Evolutionary conservation across 2,329 filamentous ascomycete genomes (phyloP).

Genomic region (Aspergillus thermomutatus): DNA sequence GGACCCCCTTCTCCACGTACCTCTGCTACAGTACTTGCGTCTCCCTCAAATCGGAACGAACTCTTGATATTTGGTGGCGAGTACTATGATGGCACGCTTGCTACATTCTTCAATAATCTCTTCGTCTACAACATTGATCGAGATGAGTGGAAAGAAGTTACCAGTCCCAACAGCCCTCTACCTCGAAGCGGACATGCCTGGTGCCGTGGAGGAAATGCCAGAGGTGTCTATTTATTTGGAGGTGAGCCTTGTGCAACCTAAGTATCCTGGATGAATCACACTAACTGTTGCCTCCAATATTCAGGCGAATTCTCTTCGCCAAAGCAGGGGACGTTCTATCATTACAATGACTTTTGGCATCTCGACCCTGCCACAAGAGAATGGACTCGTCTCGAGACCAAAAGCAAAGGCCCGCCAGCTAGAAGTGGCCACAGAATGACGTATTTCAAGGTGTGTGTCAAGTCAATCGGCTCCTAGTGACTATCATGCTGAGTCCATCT

Average conservation of each 20-base stretch:
- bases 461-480: neutral
- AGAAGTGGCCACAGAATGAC: slow-evolving; percentile 94
- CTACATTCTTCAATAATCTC: slow-evolving; percentile 66
- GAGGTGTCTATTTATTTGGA: slow-evolving; percentile 86
- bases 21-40: slow-evolving; percentile 78
- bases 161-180: slow-evolving; percentile 84
- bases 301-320: slow-evolving; percentile 85
- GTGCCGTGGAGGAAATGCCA: slow-evolving; percentile 83
- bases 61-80: slow-evolving; percentile 91
- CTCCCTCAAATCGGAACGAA: slow-evolving; percentile 81
- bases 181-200: slow-evolving; percentile 92
- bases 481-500: slow-evolving; percentile 1
- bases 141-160: slow-evolving; percentile 88
- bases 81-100: slow-evolving; percentile 88
- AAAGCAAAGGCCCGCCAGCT: slow-evolving; percentile 71
- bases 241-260: slow-evolving; percentile 43
- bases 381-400: slow-evolving; percentile 83
- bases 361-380: slow-evolving; percentile 80
- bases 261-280: neutral
- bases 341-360: slow-evolving; percentile 98
- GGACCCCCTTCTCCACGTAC: slow-evolving; percentile 73
- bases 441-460: slow-evolving; percentile 66
- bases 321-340: slow-evolving; percentile 97
- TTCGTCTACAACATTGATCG: slow-evolving; percentile 72
- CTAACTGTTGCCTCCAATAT: neutral